Percentiles rank a stretch among this genome's conserved stretches.
Conservation (phyloP, 2,329 filamentous ascomycete genomes). For the Penicillium hesseltinei region DNA sequence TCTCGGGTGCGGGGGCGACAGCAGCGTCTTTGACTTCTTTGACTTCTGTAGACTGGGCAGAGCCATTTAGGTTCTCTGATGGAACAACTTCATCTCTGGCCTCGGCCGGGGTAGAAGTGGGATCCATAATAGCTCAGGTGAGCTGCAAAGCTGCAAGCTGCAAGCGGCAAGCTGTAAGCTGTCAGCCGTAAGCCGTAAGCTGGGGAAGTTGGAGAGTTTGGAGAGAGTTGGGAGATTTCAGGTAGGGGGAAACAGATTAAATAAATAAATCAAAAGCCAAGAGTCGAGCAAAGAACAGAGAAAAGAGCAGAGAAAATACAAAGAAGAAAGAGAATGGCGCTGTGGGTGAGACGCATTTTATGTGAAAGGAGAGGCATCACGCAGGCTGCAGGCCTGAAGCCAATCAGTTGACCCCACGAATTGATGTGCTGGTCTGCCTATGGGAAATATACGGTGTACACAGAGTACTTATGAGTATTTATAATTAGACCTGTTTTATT, state of each 20-base stretch:
- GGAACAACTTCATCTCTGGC: conserved; percentile 33
- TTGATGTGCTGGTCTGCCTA: not conserved
- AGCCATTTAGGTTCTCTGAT: conserved; percentile 24
- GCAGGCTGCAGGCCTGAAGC: conserved; percentile 9
- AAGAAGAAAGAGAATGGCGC: conserved; percentile 8
- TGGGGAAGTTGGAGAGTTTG: not conserved
- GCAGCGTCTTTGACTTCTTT: conserved; percentile 13
- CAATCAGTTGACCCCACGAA: conserved; percentile 12
- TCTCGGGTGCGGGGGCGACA: conserved; percentile 24
- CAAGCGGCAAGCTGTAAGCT: not conserved
- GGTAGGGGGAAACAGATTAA: not conserved
- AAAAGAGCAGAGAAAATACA: not conserved
- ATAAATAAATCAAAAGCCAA: not conserved
- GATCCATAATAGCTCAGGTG: conserved; percentile 14
- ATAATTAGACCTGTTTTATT: too few relatives aligned
- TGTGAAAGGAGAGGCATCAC: conserved; percentile 2
- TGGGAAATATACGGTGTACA: not conserved
- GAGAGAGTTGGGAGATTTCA: not conserved
- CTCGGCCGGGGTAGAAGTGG: conserved; percentile 24
- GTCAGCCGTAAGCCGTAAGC: too few relatives aligned
- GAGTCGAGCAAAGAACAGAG: not conserved
- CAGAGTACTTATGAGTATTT: too few relatives aligned
- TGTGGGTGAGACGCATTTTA: conserved; percentile 15
- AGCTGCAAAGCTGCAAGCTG: not conserved
- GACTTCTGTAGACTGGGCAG: conserved; percentile 11